Evolutionary conservation across 2,329 filamentous ascomycete species (phyloP).

Genomic region (Biscogniauxia mediterranea): DNA sequence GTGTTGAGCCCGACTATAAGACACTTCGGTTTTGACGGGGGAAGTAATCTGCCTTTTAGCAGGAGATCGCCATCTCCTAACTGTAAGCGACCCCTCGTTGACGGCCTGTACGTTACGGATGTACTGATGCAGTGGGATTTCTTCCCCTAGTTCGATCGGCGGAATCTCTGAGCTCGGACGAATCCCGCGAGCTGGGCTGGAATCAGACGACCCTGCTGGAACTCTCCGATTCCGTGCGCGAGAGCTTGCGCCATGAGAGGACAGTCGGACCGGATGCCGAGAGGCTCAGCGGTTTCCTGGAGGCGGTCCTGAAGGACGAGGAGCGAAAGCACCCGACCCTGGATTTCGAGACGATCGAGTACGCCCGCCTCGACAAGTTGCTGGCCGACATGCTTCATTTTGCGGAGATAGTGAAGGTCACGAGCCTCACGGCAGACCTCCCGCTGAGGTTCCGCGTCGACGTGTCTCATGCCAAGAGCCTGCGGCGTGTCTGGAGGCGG

Average conservation of each 20-base stretch:
- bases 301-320: conserved; percentile 40
- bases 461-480: conserved; percentile 35
- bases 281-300: conserved; percentile 40
- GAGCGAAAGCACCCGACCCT: conserved; percentile 33
- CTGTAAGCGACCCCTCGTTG: conserved; percentile 15
- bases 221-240: conserved; percentile 43
- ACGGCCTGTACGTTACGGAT: not conserved
- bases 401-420: conserved; percentile 38
- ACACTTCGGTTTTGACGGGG: conserved; percentile 30
- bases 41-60: conserved; percentile 16
- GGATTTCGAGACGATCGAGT: conserved; percentile 39
- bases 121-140: not conserved
- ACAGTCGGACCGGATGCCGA: conserved; percentile 34
- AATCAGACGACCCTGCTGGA: conserved; percentile 30
- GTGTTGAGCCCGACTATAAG: conserved; percentile 29
- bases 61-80: conserved; percentile 21
- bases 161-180: conserved; percentile 15
- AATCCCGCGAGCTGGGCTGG: conserved; percentile 21
- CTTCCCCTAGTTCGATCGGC: conserved; percentile 12
- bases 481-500: conserved; percentile 43
- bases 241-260: conserved; percentile 33
- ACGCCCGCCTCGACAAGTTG: conserved; percentile 34
- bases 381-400: conserved; percentile 43
- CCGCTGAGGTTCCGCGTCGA: conserved; percentile 35
- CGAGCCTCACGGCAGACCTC: conserved; percentile 27